Evolutionary conservation across 495 filamentous ascomycete species (phyloP).

Genomic region (Neurospora sp.): DNA sequence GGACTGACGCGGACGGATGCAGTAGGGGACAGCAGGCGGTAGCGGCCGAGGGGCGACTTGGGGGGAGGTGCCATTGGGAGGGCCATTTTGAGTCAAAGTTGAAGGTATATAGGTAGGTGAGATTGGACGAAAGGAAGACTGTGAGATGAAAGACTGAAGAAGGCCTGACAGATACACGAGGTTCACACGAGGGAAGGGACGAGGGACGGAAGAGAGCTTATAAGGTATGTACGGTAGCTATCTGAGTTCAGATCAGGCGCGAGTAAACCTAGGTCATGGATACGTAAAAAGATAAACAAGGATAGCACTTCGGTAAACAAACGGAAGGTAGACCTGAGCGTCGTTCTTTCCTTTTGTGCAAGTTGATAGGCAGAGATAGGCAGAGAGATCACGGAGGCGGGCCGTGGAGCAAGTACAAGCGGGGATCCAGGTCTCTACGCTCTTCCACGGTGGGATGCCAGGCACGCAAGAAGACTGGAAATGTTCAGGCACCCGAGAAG

Average conservation of each 20-base stretch:
- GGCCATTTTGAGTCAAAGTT: conserved; percentile 2
- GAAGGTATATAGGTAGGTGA: background rate
- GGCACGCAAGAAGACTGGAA: background rate
- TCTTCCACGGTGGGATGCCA: background rate
- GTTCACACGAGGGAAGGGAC: background rate
- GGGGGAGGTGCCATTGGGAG: conserved; percentile 24
- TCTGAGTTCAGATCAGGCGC: background rate
- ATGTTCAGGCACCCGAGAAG: background rate
- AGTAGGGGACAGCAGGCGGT: conserved; percentile 49
- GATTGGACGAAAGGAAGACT: background rate
- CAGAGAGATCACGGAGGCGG: background rate
- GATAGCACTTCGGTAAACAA: background rate
- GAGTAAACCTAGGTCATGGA: background rate
- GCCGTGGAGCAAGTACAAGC: background rate
- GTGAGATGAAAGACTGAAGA: background rate
- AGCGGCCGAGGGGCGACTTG: conserved; percentile 42
- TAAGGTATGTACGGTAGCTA: background rate
- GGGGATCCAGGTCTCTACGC: background rate
- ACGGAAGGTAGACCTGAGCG: background rate
- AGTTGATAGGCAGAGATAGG: background rate
- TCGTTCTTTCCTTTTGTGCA: background rate
- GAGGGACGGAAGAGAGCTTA: background rate
- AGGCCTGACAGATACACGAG: background rate
- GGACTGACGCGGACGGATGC: conserved; percentile 50
- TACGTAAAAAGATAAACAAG: background rate